phyloP scores from a whole-genome alignment of 2,329 filamentous ascomycete genomes.

The Fusarium sp. region DNA sequence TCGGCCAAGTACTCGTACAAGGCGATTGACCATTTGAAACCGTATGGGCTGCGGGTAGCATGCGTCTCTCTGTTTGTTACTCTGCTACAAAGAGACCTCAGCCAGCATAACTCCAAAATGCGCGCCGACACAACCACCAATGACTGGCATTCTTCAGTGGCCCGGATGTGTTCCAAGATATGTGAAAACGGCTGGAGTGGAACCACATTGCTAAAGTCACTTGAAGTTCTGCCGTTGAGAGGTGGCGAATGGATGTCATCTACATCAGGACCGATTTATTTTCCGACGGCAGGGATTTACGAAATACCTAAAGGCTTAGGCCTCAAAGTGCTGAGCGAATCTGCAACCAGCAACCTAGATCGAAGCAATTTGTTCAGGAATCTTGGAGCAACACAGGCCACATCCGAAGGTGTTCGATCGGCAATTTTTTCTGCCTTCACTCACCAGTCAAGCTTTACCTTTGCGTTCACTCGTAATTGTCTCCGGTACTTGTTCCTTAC shows the following conservation, averaged over 20 bases:
- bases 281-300: not conserved
- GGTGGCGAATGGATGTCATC: not conserved
- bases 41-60: not conserved
- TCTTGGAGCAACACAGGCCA: constrained; percentile 17
- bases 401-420: not conserved
- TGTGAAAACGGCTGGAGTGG: rapidly evolving
- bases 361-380: not conserved
- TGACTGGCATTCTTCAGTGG: constrained; percentile 19
- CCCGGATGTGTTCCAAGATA: not conserved
- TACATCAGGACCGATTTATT: not conserved
- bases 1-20: constrained; percentile 4
- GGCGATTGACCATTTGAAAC: not conserved
- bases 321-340: not conserved
- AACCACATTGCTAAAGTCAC: not conserved
- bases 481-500: constrained; percentile 21
- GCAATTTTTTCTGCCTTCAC: not conserved
- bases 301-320: constrained; percentile 1
- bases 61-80: rapidly evolving
- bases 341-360: not conserved
- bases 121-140: not conserved
- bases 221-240: constrained; percentile 23
- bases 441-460: rapidly evolving
- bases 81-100: constrained; percentile 12
- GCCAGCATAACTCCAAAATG: constrained; percentile 4
- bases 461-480: rapidly evolving